These are phyloP conservation scores for Saposhnikovia divaricata DNA, from an alignment of 129 eudicot species.

Conservation along the genomic window DNA sequence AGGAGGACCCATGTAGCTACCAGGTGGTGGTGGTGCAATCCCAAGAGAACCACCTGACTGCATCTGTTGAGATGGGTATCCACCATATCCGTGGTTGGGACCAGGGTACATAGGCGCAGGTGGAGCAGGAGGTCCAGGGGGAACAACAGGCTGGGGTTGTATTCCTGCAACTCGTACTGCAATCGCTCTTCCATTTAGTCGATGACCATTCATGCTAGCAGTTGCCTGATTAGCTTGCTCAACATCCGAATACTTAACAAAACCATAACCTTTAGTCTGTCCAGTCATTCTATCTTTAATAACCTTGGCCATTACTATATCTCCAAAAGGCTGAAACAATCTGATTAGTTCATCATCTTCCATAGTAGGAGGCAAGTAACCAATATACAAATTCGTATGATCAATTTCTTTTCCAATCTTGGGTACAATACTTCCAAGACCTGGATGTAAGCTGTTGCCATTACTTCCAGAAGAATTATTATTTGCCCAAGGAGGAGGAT, in stretches of 20 bases:
- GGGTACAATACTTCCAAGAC: conserved; percentile 40
- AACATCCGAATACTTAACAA: conserved; percentile 71
- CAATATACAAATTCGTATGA: conserved; percentile 78
- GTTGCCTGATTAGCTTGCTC: conserved; percentile 74
- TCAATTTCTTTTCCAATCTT: conserved; percentile 68
- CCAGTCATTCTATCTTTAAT: conserved; percentile 70
- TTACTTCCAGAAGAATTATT: conserved; percentile 21
- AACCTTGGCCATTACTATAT: conserved; percentile 91
- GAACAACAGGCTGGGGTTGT: conserved; percentile 76
- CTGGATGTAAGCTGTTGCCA: conserved; percentile 43
- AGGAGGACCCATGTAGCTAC: conserved; percentile 51
- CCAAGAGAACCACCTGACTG: conserved; percentile 67
- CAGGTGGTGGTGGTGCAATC: conserved; percentile 60
- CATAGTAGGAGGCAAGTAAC: conserved; percentile 79
- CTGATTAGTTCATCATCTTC: conserved; percentile 76
- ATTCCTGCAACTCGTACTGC: conserved; percentile 96
- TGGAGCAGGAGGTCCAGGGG: conserved; percentile 75
- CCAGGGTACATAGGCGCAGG: conserved; percentile 47
- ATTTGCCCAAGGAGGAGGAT: conserved; percentile 60
- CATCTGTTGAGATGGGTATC: conserved; percentile 73
- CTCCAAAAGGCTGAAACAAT: conserved; percentile 73
- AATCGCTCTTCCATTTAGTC: conserved; percentile 76
- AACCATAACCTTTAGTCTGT: conserved; percentile 84
- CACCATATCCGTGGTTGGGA: conserved; percentile 37
- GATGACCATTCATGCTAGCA: conserved; percentile 80